Base-by-base conservation (phyloP, 116 monocot genomes). In the Thalassia testudinum region DNA sequence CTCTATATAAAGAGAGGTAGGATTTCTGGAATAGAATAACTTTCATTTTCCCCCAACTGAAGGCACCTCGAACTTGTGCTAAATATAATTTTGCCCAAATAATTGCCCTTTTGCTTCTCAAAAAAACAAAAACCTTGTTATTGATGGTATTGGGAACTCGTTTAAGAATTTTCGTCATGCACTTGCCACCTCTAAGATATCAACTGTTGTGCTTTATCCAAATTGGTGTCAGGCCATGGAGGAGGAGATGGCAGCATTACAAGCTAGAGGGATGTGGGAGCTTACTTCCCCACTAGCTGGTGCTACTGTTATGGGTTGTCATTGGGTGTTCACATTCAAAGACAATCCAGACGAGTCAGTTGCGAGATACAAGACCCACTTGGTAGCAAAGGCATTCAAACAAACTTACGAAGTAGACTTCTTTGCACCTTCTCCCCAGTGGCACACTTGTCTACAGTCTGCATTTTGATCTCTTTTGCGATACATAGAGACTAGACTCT, bases 281-380 rank as follows among this genome's bases (percentile, higher is more conserved):
- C 8, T 54, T 0, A 12, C 20, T 37, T 0, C 14, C 19, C 16
- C 21, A 20, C 29, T 30, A 5, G 14, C 0, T 19, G 54, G 21
- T 18, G 8, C 26, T 1, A 4, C 26, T 19, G 20, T 27, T 1
- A 21, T 54, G 11, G 34, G 37, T 18, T 54, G 37, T 1, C 16
- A 54, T 18, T 54, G 54, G 54, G 54, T 54, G 19, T 54, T 27
- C 34, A 52, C 24, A 1, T 1, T 54, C 2, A 54, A 54, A 12
- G 19, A 54, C 21, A 30, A 37, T 1, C 7, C 54, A 0, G 37
- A 54, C 21, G 54, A 30, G 0, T 15, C 37, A 8, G 12, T 54
- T 18, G 34, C 2, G 2, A 1, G 54, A 17, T 54, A 34, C 10
- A 54, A 54, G 28, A 27, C 54, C 10, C 54, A 27, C 19, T 20